A percentile compares a stretch with the other conserved stretches of the same genome.
phyloP scores from a whole-genome alignment of 108 stramenopile species.

The Cyclotella atomus region DNA sequence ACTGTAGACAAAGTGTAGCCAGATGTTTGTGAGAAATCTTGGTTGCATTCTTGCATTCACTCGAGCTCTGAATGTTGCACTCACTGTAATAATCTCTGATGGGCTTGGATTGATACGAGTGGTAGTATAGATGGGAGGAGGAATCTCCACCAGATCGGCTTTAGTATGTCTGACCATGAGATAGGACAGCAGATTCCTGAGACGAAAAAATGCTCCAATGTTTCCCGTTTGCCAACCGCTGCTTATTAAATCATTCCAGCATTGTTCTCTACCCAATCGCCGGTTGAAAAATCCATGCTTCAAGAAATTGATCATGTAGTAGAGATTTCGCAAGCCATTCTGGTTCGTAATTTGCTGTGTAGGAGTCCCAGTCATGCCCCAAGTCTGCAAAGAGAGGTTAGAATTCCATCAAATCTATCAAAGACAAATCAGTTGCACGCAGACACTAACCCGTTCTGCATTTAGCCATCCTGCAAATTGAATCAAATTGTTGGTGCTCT shows the following conservation, averaged over 20 bases:
- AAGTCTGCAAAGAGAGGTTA: constrained; percentile 50
- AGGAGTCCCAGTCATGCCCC: constrained; percentile 91
- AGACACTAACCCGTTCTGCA: constrained; percentile 9
- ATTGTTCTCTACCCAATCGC: constrained; percentile 53
- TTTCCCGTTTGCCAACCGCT: constrained; percentile 60
- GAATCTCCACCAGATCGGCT: constrained; percentile 67
- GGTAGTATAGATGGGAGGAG: constrained; percentile 50
- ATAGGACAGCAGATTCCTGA: constrained; percentile 61
- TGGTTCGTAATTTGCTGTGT: constrained; percentile 65
- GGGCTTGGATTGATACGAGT: constrained; percentile 58
- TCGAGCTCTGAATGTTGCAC: background rate
- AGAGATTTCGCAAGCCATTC: constrained; percentile 57
- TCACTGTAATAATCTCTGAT: constrained; percentile 49
- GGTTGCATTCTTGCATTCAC: background rate
- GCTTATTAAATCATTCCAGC: constrained; percentile 63
- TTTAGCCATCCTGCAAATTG: constrained; percentile 79
- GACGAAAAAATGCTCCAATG: constrained; percentile 65
- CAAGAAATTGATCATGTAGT: constrained; percentile 65
- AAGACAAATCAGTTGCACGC: background rate
- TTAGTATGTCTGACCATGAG: constrained; percentile 89
- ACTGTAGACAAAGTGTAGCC: constrained; percentile 33
- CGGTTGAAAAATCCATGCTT: constrained; percentile 73
- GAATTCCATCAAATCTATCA: background rate
- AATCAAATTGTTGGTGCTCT: constrained; percentile 65
- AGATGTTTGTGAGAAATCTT: background rate